phyloP scores from a whole-genome alignment of 768 basidiomycete species.

The Tulasnella sp. region DNA sequence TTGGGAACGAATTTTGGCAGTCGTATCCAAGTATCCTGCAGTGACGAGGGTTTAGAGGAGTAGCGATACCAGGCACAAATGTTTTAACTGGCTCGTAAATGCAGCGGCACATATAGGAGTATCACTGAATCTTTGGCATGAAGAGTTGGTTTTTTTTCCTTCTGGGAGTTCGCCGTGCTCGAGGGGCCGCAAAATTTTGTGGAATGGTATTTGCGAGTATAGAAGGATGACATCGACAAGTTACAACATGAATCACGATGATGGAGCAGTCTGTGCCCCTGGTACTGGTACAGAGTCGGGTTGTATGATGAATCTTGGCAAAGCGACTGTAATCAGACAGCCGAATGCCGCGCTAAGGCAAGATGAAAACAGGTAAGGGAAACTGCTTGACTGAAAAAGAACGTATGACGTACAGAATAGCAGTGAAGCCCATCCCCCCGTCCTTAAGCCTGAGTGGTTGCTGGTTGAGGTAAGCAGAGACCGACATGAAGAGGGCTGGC shows the following conservation, averaged over 20 bases:
- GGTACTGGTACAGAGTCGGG: neutral
- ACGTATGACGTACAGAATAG: neutral
- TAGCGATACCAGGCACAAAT: neutral
- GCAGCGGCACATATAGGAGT: too few species aligned
- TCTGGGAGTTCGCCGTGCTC: neutral
- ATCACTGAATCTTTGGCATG: neutral
- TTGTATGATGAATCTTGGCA: slow-evolving; percentile 4
- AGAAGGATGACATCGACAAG: neutral
- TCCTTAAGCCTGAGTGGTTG: slow-evolving; percentile 15
- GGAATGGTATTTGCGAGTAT: neutral
- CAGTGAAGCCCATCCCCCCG: slow-evolving; percentile 8
- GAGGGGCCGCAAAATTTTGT: neutral
- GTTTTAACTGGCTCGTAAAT: neutral
- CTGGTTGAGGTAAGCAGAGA: slow-evolving; percentile 11
- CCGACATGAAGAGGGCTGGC: slow-evolving; percentile 4
- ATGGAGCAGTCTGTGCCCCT: neutral
- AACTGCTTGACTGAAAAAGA: neutral
- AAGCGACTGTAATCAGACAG: neutral
- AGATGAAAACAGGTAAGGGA: neutral
- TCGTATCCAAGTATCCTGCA: slow-evolving; percentile 46
- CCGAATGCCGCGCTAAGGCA: slow-evolving; percentile 2
- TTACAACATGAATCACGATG: neutral
- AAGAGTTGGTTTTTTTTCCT: neutral
- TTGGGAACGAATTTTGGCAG: slow-evolving; percentile 73
- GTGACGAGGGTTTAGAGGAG: neutral